Percentiles rank a stretch among this genome's conserved stretches.
These are phyloP conservation scores for Gypsophila paniculata DNA, from an alignment of 179 eudicot genomes.

Conservation along the genomic window DNA sequence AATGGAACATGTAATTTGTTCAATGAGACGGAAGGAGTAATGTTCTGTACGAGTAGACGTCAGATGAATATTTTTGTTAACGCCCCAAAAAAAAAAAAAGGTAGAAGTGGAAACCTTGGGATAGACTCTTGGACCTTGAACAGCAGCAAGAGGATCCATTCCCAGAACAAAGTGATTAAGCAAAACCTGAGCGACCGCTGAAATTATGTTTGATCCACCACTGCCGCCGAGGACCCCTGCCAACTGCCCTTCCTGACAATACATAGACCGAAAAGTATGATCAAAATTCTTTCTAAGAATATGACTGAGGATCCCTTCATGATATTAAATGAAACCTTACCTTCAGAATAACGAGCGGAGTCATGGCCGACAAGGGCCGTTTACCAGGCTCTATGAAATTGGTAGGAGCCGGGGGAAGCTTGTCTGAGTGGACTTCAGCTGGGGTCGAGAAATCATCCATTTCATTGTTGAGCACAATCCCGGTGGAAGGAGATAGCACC, in stretches of 20 bases:
- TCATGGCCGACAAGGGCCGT: slow-evolving; percentile 93
- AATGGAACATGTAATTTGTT: too few relatives aligned
- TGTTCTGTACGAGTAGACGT: too few relatives aligned
- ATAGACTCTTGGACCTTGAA: slow-evolving; percentile 77
- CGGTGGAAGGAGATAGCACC: slow-evolving; percentile 71
- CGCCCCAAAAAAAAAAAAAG: too few relatives aligned
- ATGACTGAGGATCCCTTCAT: neutral
- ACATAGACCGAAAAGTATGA: slow-evolving; percentile 4
- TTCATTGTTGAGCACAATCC: slow-evolving; percentile 72
- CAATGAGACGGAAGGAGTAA: too few relatives aligned
- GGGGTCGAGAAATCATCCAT: slow-evolving; percentile 92
- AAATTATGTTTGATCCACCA: slow-evolving; percentile 71
- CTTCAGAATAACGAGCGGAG: slow-evolving; percentile 77
- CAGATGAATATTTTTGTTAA: too few relatives aligned
- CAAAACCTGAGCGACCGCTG: slow-evolving; percentile 81
- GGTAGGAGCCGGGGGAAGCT: slow-evolving; percentile 77
- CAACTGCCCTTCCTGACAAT: slow-evolving; percentile 56
- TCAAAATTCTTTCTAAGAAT: neutral
- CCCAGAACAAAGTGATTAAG: slow-evolving; percentile 64
- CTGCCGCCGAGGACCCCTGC: slow-evolving; percentile 87
- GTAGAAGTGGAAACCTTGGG: slow-evolving; percentile 46
- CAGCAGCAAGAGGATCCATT: slow-evolving; percentile 68
- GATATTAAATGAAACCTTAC: slow-evolving; percentile 21
- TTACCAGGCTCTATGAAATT: slow-evolving; percentile 81
- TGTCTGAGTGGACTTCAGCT: slow-evolving; percentile 45